Conservation (phyloP, 176 grass and related monocot genomes). For the Puccinellia tenuiflora region DNA sequence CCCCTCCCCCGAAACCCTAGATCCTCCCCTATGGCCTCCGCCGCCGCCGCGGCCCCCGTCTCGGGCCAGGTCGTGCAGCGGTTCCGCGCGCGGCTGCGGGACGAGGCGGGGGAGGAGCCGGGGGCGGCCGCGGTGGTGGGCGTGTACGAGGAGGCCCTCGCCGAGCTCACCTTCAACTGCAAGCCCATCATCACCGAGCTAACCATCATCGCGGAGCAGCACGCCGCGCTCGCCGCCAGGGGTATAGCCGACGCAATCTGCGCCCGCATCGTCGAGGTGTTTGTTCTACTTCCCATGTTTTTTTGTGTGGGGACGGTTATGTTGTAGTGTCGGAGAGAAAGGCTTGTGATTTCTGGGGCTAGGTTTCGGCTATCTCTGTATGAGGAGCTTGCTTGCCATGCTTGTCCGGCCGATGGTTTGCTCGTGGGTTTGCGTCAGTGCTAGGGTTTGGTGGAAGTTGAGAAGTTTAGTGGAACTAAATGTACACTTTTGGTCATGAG, state of each 20-base stretch:
- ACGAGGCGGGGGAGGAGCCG: conserved; percentile 32
- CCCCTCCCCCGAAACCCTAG: neutral
- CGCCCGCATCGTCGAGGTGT: conserved; percentile 73
- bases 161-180: conserved; percentile 93
- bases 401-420: neutral
- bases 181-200: conserved; percentile 98
- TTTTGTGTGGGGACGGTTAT: neutral
- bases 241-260: conserved; percentile 76
- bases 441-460: conserved; percentile 8
- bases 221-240: conserved; percentile 46
- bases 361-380: neutral
- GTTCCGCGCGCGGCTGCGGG: conserved; percentile 62
- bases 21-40: conserved; percentile 19
- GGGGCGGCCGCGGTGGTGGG: conserved; percentile 45
- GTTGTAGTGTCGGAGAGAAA: neutral
- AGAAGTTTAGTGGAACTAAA: neutral
- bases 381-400: neutral
- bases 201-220: conserved; percentile 76
- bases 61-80: conserved; percentile 38
- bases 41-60: conserved; percentile 3
- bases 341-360: neutral
- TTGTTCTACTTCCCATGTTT: neutral
- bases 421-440: neutral
- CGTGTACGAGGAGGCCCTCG: conserved; percentile 57
- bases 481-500: neutral